Evolutionary conservation across 192 early-diverging fungal species (phyloP).

Genomic region (Geranomyces variabilis): DNA sequence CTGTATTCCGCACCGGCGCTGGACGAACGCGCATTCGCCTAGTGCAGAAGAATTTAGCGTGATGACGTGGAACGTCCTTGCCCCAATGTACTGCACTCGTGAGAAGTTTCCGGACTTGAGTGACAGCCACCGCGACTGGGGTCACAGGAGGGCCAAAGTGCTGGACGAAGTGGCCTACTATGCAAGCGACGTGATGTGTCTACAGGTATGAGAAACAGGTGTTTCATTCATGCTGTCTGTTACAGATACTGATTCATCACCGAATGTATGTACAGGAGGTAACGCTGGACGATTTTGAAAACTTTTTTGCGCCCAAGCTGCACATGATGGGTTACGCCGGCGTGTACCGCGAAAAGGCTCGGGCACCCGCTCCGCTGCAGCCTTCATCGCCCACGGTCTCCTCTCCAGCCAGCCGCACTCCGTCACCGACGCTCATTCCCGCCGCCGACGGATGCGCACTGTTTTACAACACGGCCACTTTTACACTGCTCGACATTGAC

Average conservation of each 20-base stretch:
- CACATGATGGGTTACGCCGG: conserved; percentile 53
- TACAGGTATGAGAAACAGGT: neutral
- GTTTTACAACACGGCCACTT: conserved; percentile 43
- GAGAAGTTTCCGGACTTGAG: conserved; percentile 34
- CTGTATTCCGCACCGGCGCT: conserved; percentile 44
- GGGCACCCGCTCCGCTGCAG: conserved; percentile 6
- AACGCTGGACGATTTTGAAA: conserved; percentile 45
- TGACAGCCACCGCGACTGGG: conserved; percentile 40
- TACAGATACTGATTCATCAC: neutral
- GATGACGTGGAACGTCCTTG: conserved; percentile 54
- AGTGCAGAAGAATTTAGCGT: conserved; percentile 44
- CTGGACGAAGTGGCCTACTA: conserved; percentile 49
- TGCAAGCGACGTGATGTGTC: conserved; percentile 48
- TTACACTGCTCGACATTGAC: conserved; percentile 38
- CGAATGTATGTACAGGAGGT: conserved; percentile 39
- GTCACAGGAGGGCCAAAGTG: conserved; percentile 37
- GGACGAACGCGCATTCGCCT: conserved; percentile 26
- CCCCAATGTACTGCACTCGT: conserved; percentile 47
- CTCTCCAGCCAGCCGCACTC: neutral
- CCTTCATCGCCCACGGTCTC: too few species aligned
- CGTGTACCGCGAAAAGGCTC: conserved; percentile 50
- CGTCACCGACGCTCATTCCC: neutral
- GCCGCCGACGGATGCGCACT: conserved; percentile 52
- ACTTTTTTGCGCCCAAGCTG: conserved; percentile 45
- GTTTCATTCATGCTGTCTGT: too few species aligned